Evolutionary conservation across 164 flowering plant species (phyloP), one percentile per base, ranked within the genome.

Genomic region (Annona cherimola): DNA sequence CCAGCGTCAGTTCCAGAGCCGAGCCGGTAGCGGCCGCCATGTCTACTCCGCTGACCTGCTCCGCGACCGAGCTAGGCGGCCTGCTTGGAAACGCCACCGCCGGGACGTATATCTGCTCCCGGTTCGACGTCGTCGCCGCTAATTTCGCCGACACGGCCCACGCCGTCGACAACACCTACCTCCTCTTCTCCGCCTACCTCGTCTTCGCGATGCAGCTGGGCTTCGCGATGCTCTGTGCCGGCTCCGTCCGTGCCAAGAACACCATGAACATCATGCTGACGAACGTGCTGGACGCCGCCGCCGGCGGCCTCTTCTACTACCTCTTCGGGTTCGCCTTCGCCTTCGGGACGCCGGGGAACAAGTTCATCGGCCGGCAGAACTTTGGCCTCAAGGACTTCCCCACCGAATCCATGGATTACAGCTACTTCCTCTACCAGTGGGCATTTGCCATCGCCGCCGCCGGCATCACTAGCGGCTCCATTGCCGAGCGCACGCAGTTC

Each of bases 361-460:
- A 74, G 5, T 85, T 80, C 79, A 78, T 84, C 46, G 84, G 86
- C 11, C 66, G 64, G 5, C 96, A 88, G 16, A 70, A 68, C 81
- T 91, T 91, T 71, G 97, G 82, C 12, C 82, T 91, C 18, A 79
- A 75, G 19, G 67, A 68, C 2, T 26, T 89, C 44, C 97, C 94
- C 0, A 5, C 77, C 0, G 0, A 45, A 0, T 0, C n/a, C 45
- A 74, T 65, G 43, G 96, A 90, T 63, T 90, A 83, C 77, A 76
- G 83, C 45, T 54, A 60, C 61, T 90, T 90, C 68, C 80, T 90
- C 1, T 90, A 81, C 69, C 96, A 90, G 72, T 90, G 96, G 92
- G 90, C 92, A 35, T 88, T 90, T 67, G 92, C 96, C 16, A 90
- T 90, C 8, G 96, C 96, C 0, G 96, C 90, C n/a, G 96, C 96